Evolutionary conservation across 225 moss, liverwort and hornwort genomes (phyloP), one percentile per base, ranked within the genome.

Genomic region (Asterella californica): DNA sequence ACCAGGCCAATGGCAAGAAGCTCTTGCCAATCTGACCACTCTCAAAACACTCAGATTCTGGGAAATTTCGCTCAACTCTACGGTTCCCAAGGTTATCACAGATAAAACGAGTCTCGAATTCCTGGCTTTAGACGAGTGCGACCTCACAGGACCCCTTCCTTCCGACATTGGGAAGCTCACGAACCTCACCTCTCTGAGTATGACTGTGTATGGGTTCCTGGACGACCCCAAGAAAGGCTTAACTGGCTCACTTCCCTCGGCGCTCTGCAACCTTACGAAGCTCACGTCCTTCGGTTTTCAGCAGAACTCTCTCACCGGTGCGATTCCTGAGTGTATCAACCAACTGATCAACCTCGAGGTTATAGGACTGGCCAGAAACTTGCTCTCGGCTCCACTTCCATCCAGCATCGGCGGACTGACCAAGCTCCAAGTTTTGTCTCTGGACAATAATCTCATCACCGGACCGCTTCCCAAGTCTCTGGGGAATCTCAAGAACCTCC

Each of bases 391-490:
- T 15, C 75, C 74, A 46, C 25, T 81, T 21, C 81, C 81, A 17
- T 30, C 33, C 37, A 52, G 32, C 18, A 48, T 81, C 34, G 76
- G 66, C 37, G 52, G 21, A 10, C 49, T 81, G 34, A 36, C 34
- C 30, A 65, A 55, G 22, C 63, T 81, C 18, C 2, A 4, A 27
- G 33, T 19, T 33, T 32, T 81, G 9, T 10, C 37, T 2, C 0
- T 81, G 24, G 30, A 22, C 48, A 37, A 64, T 66, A 81, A 81
- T 65, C 5, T 48, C 49, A 25, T 81, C 66, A 81, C 81, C 14
- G 81, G 81, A 24, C 75, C 63, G 17, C 30, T 81, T 32, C 81
- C 81, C 29, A 66, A 22, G 63, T 65, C 75, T 30, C 32, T 81
- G 22, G 48, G 46, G 27, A 42, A 53, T 34, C 81, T 75, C 33